Evolutionary conservation across 345 rosid genomes (phyloP).

Genomic region (Hibiscus syriacus): DNA sequence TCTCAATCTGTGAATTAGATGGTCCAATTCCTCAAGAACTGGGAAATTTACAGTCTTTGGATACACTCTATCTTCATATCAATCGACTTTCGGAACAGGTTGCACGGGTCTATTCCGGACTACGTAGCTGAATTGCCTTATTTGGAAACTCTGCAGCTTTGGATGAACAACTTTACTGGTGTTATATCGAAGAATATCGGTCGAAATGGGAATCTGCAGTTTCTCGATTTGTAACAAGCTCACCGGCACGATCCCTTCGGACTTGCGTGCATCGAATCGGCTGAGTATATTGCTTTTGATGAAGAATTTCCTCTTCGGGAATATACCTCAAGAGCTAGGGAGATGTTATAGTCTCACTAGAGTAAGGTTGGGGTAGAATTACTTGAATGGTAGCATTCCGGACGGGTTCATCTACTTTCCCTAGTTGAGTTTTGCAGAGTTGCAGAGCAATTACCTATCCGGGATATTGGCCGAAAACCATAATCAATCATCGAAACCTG

Average conservation of each 20-base stretch:
- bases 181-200: conserved; percentile 51
- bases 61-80: conserved; percentile 47
- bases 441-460: conserved; percentile 51
- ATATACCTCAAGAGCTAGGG: conserved; percentile 50
- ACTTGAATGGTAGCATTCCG: conserved; percentile 56
- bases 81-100: conserved; percentile 45
- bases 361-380: conserved; percentile 60
- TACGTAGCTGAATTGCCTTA: conserved; percentile 41
- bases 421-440: conserved; percentile 39
- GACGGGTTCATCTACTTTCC: conserved; percentile 56
- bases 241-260: conserved; percentile 50
- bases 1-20: conserved; percentile 41
- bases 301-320: conserved; percentile 57
- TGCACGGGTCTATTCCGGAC: conserved; percentile 62
- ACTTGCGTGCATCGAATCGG: conserved; percentile 37
- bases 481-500: conserved; percentile 22
- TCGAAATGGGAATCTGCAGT: conserved; percentile 37
- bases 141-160: conserved; percentile 41
- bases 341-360: conserved; percentile 38
- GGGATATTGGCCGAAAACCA: conserved; percentile 37
- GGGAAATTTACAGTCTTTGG: conserved; percentile 40
- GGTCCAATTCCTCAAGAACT: conserved; percentile 49
- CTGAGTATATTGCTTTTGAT: conserved; percentile 39
- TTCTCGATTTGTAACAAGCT: conserved; percentile 67
- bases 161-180: conserved; percentile 70